These are phyloP conservation scores for Eucalyptus curtisii DNA, from an alignment of 345 rosid genomes.

Conservation along the genomic window DNA sequence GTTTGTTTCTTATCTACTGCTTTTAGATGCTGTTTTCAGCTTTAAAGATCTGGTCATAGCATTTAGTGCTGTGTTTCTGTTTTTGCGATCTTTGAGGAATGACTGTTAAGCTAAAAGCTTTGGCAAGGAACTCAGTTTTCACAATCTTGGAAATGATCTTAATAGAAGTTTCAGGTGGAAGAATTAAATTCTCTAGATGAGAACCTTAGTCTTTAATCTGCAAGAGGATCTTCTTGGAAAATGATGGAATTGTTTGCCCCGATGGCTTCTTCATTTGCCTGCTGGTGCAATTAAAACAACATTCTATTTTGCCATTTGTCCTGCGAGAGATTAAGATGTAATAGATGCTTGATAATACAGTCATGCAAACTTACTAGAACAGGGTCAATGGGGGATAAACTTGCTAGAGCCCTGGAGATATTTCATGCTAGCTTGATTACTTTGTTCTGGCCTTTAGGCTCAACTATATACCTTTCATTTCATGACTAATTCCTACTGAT, in stretches of 20 bases:
- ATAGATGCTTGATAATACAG: not conserved
- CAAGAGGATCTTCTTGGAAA: not conserved
- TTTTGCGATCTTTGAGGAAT: not conserved
- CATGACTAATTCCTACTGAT: not conserved
- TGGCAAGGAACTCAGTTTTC: not conserved
- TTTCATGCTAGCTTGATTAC: not conserved
- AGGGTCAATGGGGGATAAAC: not conserved
- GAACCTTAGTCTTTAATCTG: not conserved
- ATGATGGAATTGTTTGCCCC: not conserved
- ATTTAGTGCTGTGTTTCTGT: not conserved
- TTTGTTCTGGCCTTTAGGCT: not conserved
- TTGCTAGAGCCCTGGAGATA: not conserved
- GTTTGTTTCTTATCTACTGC: not conserved
- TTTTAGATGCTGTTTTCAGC: not conserved
- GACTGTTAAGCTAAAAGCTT: not conserved
- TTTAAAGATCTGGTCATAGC: not conserved
- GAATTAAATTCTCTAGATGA: not conserved
- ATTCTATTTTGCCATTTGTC: not conserved
- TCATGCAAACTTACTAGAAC: not conserved
- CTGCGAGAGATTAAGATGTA: not conserved
- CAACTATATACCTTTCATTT: not conserved
- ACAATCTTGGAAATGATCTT: not conserved
- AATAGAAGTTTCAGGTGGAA: not conserved
- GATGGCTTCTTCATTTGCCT: not conserved
- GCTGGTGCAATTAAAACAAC: not conserved